Conservation (phyloP, 2,329 filamentous ascomycete species). For the Basipetospora sp. region DNA sequence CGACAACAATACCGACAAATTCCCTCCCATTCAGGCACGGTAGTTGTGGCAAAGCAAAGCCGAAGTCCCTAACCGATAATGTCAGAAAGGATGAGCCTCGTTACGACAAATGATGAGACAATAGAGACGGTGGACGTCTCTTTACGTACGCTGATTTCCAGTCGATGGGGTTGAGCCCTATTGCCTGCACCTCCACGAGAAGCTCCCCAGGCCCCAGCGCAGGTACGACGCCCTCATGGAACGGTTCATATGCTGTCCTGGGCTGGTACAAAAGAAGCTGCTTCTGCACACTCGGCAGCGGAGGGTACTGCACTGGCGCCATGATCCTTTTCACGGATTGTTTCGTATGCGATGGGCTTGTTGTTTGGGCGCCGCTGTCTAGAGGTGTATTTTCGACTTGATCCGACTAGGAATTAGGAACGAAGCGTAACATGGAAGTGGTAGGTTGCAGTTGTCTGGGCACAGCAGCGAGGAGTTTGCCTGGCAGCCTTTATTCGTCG, state of each 20-base stretch:
- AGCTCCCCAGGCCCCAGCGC: conserved; percentile 2
- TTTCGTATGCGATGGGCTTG: no score
- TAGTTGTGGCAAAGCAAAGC: conserved; percentile 52
- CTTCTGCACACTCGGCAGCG: conserved; percentile 5
- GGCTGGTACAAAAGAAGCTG: conserved; percentile 5
- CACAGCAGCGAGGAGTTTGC: no score
- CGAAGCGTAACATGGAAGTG: no score
- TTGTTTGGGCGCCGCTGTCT: no score
- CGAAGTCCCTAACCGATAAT: conserved; percentile 41
- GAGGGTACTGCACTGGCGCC: conserved; percentile 2
- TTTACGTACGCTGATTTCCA: conserved; percentile 53
- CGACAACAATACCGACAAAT: conserved; percentile 48
- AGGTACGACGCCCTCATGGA: conserved; percentile 1
- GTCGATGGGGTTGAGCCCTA: conserved; percentile 64
- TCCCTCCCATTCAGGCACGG: conserved; percentile 59
- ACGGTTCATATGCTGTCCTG: conserved; percentile 4
- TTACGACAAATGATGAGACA: not conserved
- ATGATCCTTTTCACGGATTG: not conserved
- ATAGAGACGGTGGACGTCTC: not conserved
- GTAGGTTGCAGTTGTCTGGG: no score
- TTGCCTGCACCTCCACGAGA: conserved; percentile 22
- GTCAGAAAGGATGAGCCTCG: not conserved
- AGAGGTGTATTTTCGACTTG: no score
- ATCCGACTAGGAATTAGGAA: no score
- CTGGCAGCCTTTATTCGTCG: no score